A percentile compares a stretch with the other conserved stretches of the same genome.
These are phyloP conservation scores for Pholiota molesta DNA, from an alignment of 768 basidiomycete genomes.

Conservation along the genomic window DNA sequence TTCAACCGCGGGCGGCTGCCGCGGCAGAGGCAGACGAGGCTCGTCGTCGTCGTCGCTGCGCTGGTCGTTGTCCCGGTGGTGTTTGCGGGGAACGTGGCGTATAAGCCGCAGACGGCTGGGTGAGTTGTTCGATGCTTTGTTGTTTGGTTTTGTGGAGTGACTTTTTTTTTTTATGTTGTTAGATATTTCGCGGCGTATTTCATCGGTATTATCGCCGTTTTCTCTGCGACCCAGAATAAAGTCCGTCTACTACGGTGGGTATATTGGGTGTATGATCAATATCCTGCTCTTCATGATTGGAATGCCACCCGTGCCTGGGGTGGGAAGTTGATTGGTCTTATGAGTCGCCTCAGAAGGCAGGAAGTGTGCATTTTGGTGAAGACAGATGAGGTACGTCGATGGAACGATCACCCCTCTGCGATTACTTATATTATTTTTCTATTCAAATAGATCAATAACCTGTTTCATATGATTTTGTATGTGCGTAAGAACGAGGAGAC, in stretches of 20 bases:
- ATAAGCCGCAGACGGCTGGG: conserved; percentile 60
- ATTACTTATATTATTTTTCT: not conserved
- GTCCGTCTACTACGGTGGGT: conserved; percentile 51
- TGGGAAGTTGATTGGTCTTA: conserved; percentile 40
- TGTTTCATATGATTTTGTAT: conserved; percentile 70
- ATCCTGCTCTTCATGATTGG: conserved; percentile 47
- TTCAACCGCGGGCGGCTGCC: conserved; percentile 67
- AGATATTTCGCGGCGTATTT: conserved; percentile 71
- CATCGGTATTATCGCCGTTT: conserved; percentile 47
- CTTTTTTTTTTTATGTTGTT: not conserved
- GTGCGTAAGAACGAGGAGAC: conserved; percentile 73
- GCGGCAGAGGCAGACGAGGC: conserved; percentile 40
- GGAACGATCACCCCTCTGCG: not conserved
- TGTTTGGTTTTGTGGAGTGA: not conserved
- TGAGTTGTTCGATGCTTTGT: conserved; percentile 28
- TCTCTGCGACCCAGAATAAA: conserved; percentile 57
- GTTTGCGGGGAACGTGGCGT: conserved; percentile 61
- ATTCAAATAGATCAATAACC: conserved; percentile 58
- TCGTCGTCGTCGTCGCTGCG: conserved; percentile 44
- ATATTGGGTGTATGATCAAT: conserved; percentile 70
- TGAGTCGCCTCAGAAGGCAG: conserved; percentile 51
- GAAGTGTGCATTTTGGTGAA: conserved; percentile 64
- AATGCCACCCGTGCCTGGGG: conserved; percentile 44
- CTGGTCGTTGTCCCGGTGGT: conserved; percentile 44
- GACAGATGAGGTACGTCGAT: conserved; percentile 59